Percentiles rank a stretch among this genome's conserved stretches.
phyloP scores from a whole-genome alignment of 2,329 filamentous ascomycete genomes.

The Hirsutella rhossiliensis region DNA sequence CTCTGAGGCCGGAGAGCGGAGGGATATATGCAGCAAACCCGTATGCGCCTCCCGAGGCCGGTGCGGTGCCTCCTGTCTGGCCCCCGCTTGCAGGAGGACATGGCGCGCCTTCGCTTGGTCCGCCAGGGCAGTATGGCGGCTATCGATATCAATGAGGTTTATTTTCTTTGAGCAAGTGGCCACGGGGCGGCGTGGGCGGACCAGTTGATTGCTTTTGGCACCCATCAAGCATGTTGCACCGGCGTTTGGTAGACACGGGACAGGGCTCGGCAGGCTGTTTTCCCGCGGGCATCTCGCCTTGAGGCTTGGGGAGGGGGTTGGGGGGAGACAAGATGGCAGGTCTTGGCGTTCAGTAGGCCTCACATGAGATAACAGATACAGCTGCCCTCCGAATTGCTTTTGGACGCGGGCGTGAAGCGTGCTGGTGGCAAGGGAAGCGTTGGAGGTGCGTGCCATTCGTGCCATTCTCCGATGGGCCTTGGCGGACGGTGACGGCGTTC shows the following conservation, averaged over 20 bases:
- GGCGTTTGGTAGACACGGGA: slow-evolving; percentile 2
- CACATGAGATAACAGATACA: no score
- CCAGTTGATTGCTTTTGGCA: neutral
- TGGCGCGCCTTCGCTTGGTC: slow-evolving; percentile 14
- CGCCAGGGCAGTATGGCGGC: slow-evolving; percentile 22
- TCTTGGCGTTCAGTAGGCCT: no score
- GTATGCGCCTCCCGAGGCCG: slow-evolving; percentile 17
- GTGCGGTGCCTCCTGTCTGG: slow-evolving; percentile 14
- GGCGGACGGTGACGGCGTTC: no score
- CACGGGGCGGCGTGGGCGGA: neutral
- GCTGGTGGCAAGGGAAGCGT: no score
- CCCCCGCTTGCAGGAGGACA: slow-evolving; percentile 16
- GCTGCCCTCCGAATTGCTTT: no score
- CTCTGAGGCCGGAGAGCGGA: slow-evolving; percentile 33
- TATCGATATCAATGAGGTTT: slow-evolving; percentile 17
- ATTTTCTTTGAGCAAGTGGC: neutral
- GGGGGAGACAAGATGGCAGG: no score
- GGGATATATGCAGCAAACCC: slow-evolving; percentile 14
- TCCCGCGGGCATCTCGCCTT: no score
- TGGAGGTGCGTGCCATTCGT: no score
- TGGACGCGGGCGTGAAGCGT: no score
- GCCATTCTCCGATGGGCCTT: no score
- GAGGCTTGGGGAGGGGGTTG: no score
- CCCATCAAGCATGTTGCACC: neutral
- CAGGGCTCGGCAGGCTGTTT: neutral